Percentiles rank a stretch among this genome's conserved stretches.
These are phyloP conservation scores for Prunella vulgaris DNA, from an alignment of 257 asterid genomes.

Conservation along the genomic window DNA sequence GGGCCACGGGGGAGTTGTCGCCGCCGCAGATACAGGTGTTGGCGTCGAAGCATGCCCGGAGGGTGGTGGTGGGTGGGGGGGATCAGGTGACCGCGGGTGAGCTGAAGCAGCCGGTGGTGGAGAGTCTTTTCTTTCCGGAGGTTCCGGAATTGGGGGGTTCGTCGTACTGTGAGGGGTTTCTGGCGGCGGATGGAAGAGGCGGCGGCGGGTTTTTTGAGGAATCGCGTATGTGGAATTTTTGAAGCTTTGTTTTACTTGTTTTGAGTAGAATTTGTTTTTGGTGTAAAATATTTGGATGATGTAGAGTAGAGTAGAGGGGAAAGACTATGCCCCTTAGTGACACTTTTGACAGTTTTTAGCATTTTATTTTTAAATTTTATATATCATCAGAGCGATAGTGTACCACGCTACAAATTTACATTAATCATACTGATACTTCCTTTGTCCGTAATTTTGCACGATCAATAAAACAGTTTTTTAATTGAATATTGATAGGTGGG, in stretches of 20 bases:
- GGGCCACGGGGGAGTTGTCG: conserved; percentile 30
- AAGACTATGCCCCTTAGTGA: not conserved
- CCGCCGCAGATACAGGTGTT: conserved; percentile 57
- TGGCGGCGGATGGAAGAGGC: conserved; percentile 22
- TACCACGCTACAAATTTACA: no score
- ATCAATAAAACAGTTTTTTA: no score
- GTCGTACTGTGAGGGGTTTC: conserved; percentile 6
- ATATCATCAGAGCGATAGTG: no score
- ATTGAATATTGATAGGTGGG: no score
- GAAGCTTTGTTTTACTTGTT: not conserved
- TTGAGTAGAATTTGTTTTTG: not conserved
- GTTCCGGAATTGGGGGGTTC: conserved; percentile 14
- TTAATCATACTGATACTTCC: no score
- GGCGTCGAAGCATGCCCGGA: conserved; percentile 57
- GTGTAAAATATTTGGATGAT: not conserved
- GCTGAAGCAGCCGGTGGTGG: conserved; percentile 25
- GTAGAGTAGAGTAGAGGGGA: not conserved
- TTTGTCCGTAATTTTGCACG: no score
- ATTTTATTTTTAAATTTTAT: no score
- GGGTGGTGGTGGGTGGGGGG: not conserved
- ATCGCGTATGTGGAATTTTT: conserved; percentile 28
- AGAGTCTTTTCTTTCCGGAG: conserved; percentile 22
- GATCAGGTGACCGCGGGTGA: conserved; percentile 6
- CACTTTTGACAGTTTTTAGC: not conserved
- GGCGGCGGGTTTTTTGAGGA: conserved; percentile 14